Conservation (phyloP, 495 filamentous ascomycete species). For the Astrothelium subdiscretum region DNA sequence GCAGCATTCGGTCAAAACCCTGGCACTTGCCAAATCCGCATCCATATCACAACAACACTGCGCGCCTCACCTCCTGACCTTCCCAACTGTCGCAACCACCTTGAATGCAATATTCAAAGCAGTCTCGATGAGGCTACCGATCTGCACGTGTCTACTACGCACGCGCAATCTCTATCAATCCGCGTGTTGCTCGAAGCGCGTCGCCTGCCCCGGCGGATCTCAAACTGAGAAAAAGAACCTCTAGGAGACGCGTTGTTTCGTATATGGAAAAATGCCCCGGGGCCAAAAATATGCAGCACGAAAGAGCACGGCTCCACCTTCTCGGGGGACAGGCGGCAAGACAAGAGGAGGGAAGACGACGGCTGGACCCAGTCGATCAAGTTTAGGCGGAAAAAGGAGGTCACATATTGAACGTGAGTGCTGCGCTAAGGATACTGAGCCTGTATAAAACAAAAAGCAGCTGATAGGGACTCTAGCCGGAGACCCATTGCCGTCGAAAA, state of each 20-base stretch:
- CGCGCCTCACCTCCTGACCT: neutral
- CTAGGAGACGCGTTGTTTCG: too few species aligned
- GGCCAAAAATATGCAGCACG: too few species aligned
- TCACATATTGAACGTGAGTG: neutral
- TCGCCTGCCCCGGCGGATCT: too few species aligned
- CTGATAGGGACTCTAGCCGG: neutral
- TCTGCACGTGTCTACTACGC: neutral
- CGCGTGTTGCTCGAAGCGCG: neutral
- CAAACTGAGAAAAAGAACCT: too few species aligned
- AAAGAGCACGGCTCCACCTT: too few species aligned
- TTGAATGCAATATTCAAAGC: neutral
- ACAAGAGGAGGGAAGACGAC: conserved; percentile 6
- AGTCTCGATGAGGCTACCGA: neutral
- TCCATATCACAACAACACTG: neutral
- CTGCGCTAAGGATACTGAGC: neutral
- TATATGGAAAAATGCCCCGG: too few species aligned
- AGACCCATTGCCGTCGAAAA: conserved; percentile 28
- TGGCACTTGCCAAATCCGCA: neutral
- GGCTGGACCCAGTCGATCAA: neutral
- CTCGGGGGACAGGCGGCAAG: conserved; percentile 8
- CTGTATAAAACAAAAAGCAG: neutral
- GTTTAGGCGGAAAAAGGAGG: neutral
- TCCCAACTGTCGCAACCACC: neutral
- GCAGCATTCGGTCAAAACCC: neutral
- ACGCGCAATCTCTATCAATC: neutral